phyloP scores from a whole-genome alignment of 495 filamentous ascomycete species.

The Wilcoxina mikolae region DNA sequence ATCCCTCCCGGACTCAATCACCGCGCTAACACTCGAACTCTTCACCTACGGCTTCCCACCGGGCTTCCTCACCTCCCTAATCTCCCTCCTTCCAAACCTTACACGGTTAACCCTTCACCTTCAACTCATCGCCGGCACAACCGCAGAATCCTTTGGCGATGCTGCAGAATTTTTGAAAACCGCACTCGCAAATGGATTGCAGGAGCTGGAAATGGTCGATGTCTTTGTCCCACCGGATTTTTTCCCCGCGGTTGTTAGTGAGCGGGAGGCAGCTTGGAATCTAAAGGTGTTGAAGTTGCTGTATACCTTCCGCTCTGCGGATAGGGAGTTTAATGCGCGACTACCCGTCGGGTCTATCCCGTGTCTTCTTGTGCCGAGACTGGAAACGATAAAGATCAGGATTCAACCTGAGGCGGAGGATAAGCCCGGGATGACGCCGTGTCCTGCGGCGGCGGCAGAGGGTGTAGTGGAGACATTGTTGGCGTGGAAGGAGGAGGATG shows the following conservation, averaged over 20 bases:
- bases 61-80: constrained; percentile 29
- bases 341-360: constrained; percentile 11
- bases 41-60: constrained; percentile 34
- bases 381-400: not conserved
- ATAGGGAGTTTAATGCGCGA: constrained; percentile 27
- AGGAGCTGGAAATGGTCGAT: constrained; percentile 33
- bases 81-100: constrained; percentile 23
- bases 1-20: constrained; percentile 8
- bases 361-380: not conserved
- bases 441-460: not conserved
- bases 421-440: not conserved
- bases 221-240: constrained; percentile 30
- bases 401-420: not conserved
- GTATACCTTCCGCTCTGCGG: constrained; percentile 30
- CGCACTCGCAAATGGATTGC: constrained; percentile 10
- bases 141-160: constrained; percentile 23
- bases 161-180: constrained; percentile 28
- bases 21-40: constrained; percentile 33
- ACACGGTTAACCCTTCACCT: constrained; percentile 30
- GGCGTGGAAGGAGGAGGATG: constrained; percentile 9
- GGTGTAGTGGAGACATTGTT: not conserved
- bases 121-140: constrained; percentile 32
- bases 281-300: constrained; percentile 30
- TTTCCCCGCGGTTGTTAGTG: constrained; percentile 13
- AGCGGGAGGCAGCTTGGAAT: constrained; percentile 6